phyloP scores from a whole-genome alignment of 2,329 filamentous ascomycete genomes.

The Escovopsis weberi region DNA sequence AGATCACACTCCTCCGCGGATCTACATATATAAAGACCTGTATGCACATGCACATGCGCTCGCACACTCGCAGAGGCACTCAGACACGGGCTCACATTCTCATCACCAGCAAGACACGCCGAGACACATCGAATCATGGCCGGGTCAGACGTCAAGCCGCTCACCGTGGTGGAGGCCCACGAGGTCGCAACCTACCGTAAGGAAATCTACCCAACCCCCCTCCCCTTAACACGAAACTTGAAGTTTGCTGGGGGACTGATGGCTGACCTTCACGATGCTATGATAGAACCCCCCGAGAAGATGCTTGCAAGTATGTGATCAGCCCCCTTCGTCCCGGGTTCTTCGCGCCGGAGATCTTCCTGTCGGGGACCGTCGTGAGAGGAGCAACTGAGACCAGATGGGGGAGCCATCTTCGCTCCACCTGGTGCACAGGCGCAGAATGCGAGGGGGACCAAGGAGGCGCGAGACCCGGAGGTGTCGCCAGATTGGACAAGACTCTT shows the following conservation, averaged over 20 bases:
- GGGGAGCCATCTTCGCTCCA: too few relatives aligned
- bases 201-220: constrained; percentile 10
- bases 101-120: neutral
- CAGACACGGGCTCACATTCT: neutral
- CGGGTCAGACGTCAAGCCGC: constrained; percentile 25
- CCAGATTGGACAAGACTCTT: too few relatives aligned
- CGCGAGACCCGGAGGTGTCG: too few relatives aligned
- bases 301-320: constrained; percentile 49
- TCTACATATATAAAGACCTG: too few relatives aligned
- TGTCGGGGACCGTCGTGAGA: constrained; percentile 6
- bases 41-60: too few relatives aligned
- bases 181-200: constrained; percentile 60
- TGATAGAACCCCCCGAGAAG: constrained; percentile 45
- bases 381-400: too few relatives aligned
- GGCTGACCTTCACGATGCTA: neutral
- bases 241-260: neutral
- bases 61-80: too few relatives aligned
- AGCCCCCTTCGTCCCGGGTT: neutral
- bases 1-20: too few relatives aligned
- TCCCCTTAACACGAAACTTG: neutral
- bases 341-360: constrained; percentile 5
- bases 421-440: too few relatives aligned
- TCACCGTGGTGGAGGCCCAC: constrained; percentile 60
- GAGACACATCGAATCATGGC: constrained; percentile 24
- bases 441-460: too few relatives aligned